Evolutionary conservation across 2,329 filamentous ascomycete species (phyloP).

Genomic region (Botrytis tulipae): DNA sequence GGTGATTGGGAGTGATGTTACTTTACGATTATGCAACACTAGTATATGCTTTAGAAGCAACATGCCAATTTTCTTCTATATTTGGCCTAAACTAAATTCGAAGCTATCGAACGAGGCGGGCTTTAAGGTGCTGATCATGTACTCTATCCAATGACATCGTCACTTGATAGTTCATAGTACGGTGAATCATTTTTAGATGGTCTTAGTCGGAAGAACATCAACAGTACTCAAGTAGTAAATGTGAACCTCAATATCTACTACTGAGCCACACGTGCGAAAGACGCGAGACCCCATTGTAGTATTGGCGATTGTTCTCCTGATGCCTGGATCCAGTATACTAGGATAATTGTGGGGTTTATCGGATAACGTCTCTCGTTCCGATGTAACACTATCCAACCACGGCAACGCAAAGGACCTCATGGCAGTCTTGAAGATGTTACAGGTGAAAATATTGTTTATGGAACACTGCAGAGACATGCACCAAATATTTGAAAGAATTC

Average conservation of each 20-base stretch:
- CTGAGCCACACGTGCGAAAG: conserved; percentile 17
- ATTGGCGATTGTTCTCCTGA: conserved; percentile 11
- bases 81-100: background rate
- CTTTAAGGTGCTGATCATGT: background rate
- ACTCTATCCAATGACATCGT: background rate
- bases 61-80: conserved; percentile 1
- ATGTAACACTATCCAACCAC: conserved; percentile 17
- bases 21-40: background rate
- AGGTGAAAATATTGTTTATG: background rate
- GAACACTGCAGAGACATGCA: conserved; percentile 2
- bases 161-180: conserved; percentile 17
- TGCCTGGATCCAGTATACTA: background rate
- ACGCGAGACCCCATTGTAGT: conserved; percentile 16
- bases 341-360: background rate
- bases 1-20: background rate
- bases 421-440: background rate
- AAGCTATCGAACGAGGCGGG: background rate
- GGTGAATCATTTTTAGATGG: background rate
- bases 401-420: conserved; percentile 7
- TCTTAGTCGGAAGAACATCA: background rate
- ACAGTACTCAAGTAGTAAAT: background rate
- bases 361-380: conserved; percentile 7
- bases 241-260: background rate
- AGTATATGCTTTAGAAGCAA: conserved; percentile 2
- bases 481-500: background rate